phyloP scores from a whole-genome alignment of 2,329 filamentous ascomycete species.

The Botrytis tulipae region DNA sequence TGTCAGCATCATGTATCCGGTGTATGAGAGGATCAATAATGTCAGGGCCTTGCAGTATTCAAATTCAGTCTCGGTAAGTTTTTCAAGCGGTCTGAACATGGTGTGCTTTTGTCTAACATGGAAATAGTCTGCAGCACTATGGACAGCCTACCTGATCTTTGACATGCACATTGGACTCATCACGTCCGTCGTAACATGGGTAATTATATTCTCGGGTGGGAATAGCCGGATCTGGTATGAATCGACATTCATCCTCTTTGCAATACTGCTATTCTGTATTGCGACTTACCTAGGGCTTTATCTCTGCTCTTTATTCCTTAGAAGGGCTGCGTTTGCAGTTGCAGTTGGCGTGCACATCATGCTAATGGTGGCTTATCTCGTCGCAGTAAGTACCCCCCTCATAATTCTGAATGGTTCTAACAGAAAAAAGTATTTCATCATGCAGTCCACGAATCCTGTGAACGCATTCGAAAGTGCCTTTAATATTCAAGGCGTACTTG shows the following conservation, averaged over 20 bases:
- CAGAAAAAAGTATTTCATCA: neutral
- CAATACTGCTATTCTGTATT: neutral
- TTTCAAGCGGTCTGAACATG: neutral
- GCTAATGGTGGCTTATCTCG: slow-evolving; percentile 49
- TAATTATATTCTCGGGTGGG: neutral
- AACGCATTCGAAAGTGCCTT: neutral
- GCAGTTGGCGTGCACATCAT: slow-evolving; percentile 33
- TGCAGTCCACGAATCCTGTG: neutral
- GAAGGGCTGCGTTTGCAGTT: slow-evolving; percentile 16
- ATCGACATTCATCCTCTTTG: neutral
- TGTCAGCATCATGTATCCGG: slow-evolving; percentile 31
- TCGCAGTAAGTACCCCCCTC: slow-evolving; percentile 52
- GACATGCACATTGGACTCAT: slow-evolving; percentile 33
- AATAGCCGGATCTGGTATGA: neutral
- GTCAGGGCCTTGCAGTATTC: slow-evolving; percentile 35
- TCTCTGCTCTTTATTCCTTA: neutral
- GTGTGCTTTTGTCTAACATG: neutral
- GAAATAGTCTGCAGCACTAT: slow-evolving; percentile 29
- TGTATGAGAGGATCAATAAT: slow-evolving; percentile 31
- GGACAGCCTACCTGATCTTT: slow-evolving; percentile 34
- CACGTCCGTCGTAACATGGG: neutral
- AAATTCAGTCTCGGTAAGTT: slow-evolving; percentile 31
- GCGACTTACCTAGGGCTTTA: neutral
- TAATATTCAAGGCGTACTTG: neutral
- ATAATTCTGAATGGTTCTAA: neutral